Evolutionary conservation across 192 early-diverging fungal genomes (phyloP), one percentile per base, ranked within the genome.

Genomic region (Mortierella alpina): DNA sequence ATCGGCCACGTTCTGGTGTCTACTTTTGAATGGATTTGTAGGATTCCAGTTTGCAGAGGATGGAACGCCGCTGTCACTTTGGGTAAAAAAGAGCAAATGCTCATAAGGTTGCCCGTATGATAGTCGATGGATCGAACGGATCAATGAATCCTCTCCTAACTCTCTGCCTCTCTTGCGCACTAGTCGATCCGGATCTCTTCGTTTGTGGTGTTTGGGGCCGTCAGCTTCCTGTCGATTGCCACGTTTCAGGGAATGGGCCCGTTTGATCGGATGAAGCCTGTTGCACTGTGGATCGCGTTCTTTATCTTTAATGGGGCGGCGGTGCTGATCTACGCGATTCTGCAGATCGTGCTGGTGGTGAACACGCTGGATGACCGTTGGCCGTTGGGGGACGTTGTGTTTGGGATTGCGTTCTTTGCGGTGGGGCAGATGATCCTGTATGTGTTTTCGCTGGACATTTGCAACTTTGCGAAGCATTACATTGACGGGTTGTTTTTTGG

Each of bases 401-500:
- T 99, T 84, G 94, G 93, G 2, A 88, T 93, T 71, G 83, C 88
- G 23, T 99, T 99, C 86, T 97, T 95, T 79, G 85, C 93, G 31
- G 86, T 92, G 50, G 97, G 96, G 14, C 92, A 95, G 66, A 91
- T 97, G 40, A 87, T 94, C 65, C 88, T 93, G 70, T 94, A 93
- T 50, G 88, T 95, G 65, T 89, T 98, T 63, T 94, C 94, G 49
- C 73, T 87, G 47, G 82, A 91, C 71, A 94, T 97, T 51, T 99
- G 97, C 77, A 90, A 94, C 50, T 84, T 89, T 55, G 93, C 93
- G 52, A 96, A 96, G 84, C 97, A 99, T 73, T 99, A 99, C 73
- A 88, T 99, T 41, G 96, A 99, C 82, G 97, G 97, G 50, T 85
- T 99, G 86, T 99, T 99, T 91, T 98, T 98, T 89, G 94, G 94